Evolutionary conservation across 225 moss, liverwort and hornwort species (phyloP), one percentile per base, ranked within the genome.

Genomic region (Straminergon stramineum): DNA sequence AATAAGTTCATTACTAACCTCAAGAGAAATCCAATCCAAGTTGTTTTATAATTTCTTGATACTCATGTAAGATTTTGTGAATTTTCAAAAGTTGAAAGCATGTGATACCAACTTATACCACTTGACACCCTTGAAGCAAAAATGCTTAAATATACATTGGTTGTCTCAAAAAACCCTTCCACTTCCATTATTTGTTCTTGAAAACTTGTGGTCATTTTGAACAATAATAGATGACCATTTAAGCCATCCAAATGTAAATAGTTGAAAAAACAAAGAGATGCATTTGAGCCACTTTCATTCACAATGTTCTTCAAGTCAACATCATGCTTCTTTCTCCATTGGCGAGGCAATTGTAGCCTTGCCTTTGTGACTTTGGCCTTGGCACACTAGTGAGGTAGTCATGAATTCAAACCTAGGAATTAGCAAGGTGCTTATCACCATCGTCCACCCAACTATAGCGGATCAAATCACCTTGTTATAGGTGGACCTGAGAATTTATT

Each of bases 401-500:
- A 31, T 31, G 7, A 51, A 2, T 75, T 51, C 28, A 51, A 75
- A 75, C 4, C 12, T 0, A 17, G 3, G 2, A 0, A 0, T 75
- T 51, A 2, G 4, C 1, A 18, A 1, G 18, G 30, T 30, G 11
- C 30, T 48, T 75, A 75, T 19, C 0, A 51, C 6, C 2, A 19
- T 5, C 20, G 7, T 52, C 32, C 28, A 52, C 2, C 5, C 7
- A 32, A 75, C 32, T 20, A 52, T 51, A 10, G 5, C 1, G 0
- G 43, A 5, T 27, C 43, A 27, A 27, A 43, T 43, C 45, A 17
- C 11, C 39, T 30, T 30, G 48, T 75, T 11, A 32, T 19, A 31
- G 19, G 2, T 1, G 7, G 7, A 19, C 3, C 1, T 0, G 3
- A 75, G 18, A 51, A 10, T 18, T 31, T 48, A 0, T 26, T 0